Conservation (phyloP, 2,329 filamentous ascomycete species). For the Dactylellina cionopaga region DNA sequence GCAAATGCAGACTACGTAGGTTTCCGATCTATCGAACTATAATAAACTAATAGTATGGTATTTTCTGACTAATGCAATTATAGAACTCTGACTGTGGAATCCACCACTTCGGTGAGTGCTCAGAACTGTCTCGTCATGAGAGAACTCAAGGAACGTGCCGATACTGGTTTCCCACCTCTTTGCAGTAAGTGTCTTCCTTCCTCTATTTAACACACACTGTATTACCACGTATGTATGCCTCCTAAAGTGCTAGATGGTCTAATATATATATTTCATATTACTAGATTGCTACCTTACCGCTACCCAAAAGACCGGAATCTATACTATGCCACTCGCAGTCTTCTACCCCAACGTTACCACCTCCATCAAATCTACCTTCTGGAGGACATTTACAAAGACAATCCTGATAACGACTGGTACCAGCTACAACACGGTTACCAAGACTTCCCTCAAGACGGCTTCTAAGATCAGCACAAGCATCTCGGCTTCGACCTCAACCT, state of each 20-base stretch:
- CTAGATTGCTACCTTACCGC: constrained; percentile 25
- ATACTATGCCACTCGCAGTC: constrained; percentile 15
- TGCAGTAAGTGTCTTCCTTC: constrained; percentile 10
- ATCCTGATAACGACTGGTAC: background rate
- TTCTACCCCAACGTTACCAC: constrained; percentile 4
- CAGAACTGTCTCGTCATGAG: background rate
- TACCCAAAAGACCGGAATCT: constrained; percentile 12
- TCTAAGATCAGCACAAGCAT: background rate
- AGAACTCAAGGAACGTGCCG: constrained; percentile 8
- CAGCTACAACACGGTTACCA: background rate
- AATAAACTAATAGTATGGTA: background rate
- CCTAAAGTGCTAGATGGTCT: too few species aligned
- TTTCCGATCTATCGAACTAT: too few species aligned
- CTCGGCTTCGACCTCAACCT: background rate
- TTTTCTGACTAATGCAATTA: background rate
- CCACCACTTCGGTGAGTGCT: constrained; percentile 2
- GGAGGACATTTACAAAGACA: background rate
- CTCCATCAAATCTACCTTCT: background rate
- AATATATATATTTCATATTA: background rate
- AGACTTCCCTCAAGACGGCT: background rate
- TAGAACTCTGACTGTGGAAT: background rate
- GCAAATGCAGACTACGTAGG: constrained; percentile 1
- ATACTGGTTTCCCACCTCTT: background rate
- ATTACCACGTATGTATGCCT: too few species aligned
- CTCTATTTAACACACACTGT: too few species aligned